Base-by-base conservation (phyloP, 2,329 filamentous ascomycete genomes). In the Reticulascus tulasneorum region DNA sequence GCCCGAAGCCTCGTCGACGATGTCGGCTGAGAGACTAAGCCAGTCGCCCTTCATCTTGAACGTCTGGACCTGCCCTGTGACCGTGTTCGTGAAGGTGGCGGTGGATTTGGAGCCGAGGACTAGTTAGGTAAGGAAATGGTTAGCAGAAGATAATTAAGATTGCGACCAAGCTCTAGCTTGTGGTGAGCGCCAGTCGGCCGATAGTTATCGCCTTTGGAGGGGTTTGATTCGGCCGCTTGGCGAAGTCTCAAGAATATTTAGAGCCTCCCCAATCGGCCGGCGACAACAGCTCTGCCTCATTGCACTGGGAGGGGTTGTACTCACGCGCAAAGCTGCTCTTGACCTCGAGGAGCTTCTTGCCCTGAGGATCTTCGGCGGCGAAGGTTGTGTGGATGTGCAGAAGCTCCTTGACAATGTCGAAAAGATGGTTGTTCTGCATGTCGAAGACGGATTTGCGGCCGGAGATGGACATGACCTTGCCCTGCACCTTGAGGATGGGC, bases 21-120 rank as follows among this genome's bases (percentile, higher is more conserved):
- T 84, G 8, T 75, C 66, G 5, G 78, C 80, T 4, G 48, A 56
- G 2, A 65, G 69, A 49, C 81, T 74, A 29, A 75, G 63, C 66
- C 71, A 84, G 49, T 79, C 71, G 22, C 82, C 81, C 46, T 73
- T 74, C 65, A 86, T 75, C 12, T 63, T 50, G 13, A 83, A 58
- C 7, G 63, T 60, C 38, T 75, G 63, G 2, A 54, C 46, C 21
- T 59, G 56, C 29, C 69, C 70, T 17, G 62, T 60, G 10, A 55
- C 46, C 0, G 54, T 47, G 13, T 73, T 75, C n/a, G 61, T 71
- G 51, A 85, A 84, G 0, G 67, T 72, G 9, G 72, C 73, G 1
- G 66, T 70, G 24, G 74, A 73, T 50, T 77, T 78, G 36, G 67
- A 72, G 22, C 66, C 64, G 8, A 71, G 47, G 11, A 78, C 75